Percentiles rank a stretch among this genome's conserved stretches.
These are phyloP conservation scores for Pseudonectria buxi DNA, from an alignment of 2,329 filamentous ascomycete genomes.

Conservation along the genomic window DNA sequence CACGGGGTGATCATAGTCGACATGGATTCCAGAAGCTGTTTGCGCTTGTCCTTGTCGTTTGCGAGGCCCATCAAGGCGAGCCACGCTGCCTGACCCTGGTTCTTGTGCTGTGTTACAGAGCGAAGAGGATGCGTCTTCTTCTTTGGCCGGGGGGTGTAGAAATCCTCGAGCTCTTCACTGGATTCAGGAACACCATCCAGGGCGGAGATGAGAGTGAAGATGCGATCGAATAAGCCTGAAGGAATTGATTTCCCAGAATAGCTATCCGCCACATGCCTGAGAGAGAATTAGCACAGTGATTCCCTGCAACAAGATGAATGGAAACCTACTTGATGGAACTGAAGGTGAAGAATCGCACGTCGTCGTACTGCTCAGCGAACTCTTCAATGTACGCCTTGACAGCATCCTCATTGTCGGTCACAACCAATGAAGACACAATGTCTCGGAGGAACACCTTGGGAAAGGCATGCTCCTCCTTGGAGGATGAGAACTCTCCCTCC, in stretches of 20 bases:
- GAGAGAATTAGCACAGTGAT: not conserved
- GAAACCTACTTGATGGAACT: conserved; percentile 60
- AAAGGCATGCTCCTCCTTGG: conserved; percentile 61
- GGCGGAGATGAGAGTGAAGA: conserved; percentile 55
- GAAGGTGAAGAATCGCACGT: conserved; percentile 79
- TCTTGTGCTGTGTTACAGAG: conserved; percentile 66
- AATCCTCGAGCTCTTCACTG: conserved; percentile 59
- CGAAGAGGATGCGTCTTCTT: conserved; percentile 61
- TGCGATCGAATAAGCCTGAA: conserved; percentile 42
- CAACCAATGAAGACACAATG: conserved; percentile 57
- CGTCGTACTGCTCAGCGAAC: conserved; percentile 73
- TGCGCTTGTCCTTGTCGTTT: conserved; percentile 67
- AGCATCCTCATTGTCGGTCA: conserved; percentile 50
- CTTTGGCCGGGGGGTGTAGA: conserved; percentile 58
- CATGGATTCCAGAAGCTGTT: conserved; percentile 68
- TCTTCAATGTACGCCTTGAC: conserved; percentile 69
- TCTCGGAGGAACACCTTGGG: conserved; percentile 59
- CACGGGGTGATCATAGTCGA: conserved; percentile 76
- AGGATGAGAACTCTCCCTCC: conserved; percentile 58
- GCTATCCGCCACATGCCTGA: conserved; percentile 22
- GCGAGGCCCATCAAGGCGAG: conserved; percentile 64
- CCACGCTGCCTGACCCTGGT: conserved; percentile 81
- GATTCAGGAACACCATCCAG: conserved; percentile 66
- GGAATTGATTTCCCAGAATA: conserved; percentile 11
- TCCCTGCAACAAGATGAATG: conserved; percentile 15